phyloP scores from a whole-genome alignment of 441 rosid genomes.

The Kokia cookei region DNA sequence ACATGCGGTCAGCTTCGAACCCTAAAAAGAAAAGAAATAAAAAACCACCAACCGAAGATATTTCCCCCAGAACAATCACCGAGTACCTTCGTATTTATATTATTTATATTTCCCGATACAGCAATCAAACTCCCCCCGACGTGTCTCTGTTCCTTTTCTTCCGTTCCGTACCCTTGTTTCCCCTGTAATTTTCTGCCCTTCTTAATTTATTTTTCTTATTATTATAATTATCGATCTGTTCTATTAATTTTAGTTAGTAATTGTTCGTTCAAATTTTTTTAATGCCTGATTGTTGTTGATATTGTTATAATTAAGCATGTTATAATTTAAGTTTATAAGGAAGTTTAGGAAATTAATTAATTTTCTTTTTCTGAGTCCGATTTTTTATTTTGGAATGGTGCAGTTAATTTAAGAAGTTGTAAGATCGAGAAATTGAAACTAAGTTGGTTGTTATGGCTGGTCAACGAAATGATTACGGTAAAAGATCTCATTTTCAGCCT shows the following conservation, averaged over 20 bases:
- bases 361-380: not conserved
- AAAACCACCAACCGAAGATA: not conserved
- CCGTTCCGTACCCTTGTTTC: not conserved
- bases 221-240: not conserved
- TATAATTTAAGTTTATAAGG: not conserved
- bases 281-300: not conserved
- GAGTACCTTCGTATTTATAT: not conserved
- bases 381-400: not conserved
- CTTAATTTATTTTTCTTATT: not conserved
- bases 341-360: not conserved
- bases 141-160: not conserved
- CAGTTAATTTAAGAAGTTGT: not conserved
- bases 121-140: not conserved
- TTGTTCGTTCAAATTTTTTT: not conserved
- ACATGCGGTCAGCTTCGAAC: constrained; percentile 1
- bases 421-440: not conserved
- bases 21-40: not conserved
- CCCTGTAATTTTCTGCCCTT: not conserved
- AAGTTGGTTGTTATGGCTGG: constrained; percentile 31
- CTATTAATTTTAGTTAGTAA: not conserved
- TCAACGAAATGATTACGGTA: constrained; percentile 41
- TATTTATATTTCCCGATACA: not conserved
- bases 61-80: not conserved
- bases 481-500: constrained; percentile 45
- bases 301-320: not conserved